Percentiles rank a stretch among this genome's conserved stretches.
phyloP scores from a whole-genome alignment of 2,329 filamentous ascomycete genomes.

The Diaporthe vaccinii region DNA sequence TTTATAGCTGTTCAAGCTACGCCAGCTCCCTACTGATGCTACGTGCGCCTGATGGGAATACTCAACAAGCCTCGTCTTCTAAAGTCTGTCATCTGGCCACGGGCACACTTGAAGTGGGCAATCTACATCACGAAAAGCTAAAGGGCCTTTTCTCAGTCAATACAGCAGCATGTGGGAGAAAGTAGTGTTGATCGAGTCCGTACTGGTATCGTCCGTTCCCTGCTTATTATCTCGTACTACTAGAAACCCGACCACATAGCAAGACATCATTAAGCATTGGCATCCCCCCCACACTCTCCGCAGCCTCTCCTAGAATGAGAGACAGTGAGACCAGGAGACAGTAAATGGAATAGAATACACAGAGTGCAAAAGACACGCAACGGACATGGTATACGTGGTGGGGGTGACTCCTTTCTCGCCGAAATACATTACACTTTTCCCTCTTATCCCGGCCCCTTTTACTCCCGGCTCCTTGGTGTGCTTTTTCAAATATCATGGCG shows the following conservation, averaged over 20 bases:
- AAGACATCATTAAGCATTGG: slow-evolving; percentile 10
- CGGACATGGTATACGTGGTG: background rate
- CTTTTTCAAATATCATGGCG: background rate
- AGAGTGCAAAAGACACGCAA: background rate
- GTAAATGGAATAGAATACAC: background rate
- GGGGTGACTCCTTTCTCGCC: background rate
- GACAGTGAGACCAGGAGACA: background rate
- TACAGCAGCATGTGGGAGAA: background rate
- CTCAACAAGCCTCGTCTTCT: no score
- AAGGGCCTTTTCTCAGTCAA: background rate
- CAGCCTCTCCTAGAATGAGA: background rate
- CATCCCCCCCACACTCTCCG: background rate
- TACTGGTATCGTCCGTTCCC: slow-evolving; percentile 8
- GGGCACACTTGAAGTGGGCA: background rate
- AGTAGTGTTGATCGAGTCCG: background rate
- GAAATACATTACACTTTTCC: background rate
- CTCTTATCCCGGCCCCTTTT: background rate
- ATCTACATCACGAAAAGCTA: background rate
- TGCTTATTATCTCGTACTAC: slow-evolving; percentile 6
- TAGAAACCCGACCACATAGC: background rate
- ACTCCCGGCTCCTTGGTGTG: background rate
- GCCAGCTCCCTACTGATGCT: background rate
- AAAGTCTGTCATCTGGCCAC: background rate
- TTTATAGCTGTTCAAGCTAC: background rate
- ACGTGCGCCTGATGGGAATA: background rate